A percentile compares a stretch with the other conserved stretches of the same genome.
phyloP scores from a whole-genome alignment of 345 rosid species.

The Eucalyptus sp. region DNA sequence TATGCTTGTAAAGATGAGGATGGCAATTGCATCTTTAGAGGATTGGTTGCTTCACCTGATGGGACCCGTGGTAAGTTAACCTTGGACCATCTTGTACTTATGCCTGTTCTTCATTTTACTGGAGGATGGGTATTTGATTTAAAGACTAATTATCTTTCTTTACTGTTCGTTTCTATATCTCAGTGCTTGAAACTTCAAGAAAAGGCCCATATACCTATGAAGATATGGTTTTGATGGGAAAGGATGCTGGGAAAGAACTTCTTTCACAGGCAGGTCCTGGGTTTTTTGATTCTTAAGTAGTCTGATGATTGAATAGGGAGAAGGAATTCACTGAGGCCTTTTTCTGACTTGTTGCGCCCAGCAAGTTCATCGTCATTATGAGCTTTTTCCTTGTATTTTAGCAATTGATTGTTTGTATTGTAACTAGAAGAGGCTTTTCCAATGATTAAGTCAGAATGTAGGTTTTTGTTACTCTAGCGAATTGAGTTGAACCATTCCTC shows the following conservation, averaged over 20 bases:
- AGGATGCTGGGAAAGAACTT: slow-evolving; percentile 88
- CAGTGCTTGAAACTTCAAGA: slow-evolving; percentile 94
- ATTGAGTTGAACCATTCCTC: neutral
- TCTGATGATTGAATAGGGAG: neutral
- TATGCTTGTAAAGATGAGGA: slow-evolving; percentile 66
- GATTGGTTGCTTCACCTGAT: slow-evolving; percentile 92
- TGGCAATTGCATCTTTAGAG: slow-evolving; percentile 77
- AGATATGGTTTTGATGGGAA: slow-evolving; percentile 82
- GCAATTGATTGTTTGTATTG: neutral
- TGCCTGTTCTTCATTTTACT: neutral
- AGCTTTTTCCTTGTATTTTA: neutral
- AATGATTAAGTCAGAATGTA: neutral
- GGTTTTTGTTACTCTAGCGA: neutral
- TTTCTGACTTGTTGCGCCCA: neutral
- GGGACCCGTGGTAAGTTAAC: slow-evolving; percentile 59
- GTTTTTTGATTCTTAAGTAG: slow-evolving; percentile 48
- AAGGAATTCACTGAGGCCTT: neutral
- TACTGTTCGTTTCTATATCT: neutral
- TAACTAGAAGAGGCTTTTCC: neutral
- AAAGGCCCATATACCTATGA: slow-evolving; percentile 53
- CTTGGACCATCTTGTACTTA: neutral
- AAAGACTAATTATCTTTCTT: neutral
- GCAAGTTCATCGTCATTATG: neutral
- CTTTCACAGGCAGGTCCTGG: slow-evolving; percentile 79
- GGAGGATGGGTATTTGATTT: neutral